phyloP scores from a whole-genome alignment of 2,329 filamentous ascomycete species.

The Colletotrichum australisinense region DNA sequence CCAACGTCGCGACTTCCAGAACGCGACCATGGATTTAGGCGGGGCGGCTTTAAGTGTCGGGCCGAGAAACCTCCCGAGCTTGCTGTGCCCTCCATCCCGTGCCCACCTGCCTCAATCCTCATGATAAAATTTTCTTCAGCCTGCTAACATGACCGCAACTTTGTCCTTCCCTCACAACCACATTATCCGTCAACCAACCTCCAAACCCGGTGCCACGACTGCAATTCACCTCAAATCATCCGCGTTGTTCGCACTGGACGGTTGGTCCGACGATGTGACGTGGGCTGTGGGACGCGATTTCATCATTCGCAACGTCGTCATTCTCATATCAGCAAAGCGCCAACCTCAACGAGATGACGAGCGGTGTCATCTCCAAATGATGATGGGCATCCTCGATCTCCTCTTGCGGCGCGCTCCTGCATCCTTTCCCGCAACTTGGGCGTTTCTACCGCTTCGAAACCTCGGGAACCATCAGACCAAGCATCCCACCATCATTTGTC shows the following conservation, averaged over 20 bases:
- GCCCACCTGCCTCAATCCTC: not conserved
- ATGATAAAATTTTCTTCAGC: slow-evolving; percentile 11
- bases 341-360: not conserved
- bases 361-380: slow-evolving; percentile 12
- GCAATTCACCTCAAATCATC: not conserved
- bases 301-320: not conserved
- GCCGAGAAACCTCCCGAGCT: slow-evolving; percentile 28
- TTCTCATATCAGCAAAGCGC: slow-evolving; percentile 6
- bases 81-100: slow-evolving; percentile 7
- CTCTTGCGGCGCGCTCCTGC: slow-evolving; percentile 1
- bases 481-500: not conserved
- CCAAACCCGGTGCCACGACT: not conserved
- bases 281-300: not conserved
- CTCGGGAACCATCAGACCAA: slow-evolving; percentile 7
- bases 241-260: not conserved
- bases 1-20: not conserved
- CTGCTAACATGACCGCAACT: rapidly evolving
- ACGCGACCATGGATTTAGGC: not conserved
- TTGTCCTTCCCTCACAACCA: not conserved
- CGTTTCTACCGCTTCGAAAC: not conserved
- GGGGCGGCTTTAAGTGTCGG: slow-evolving; percentile 2
- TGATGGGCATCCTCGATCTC: slow-evolving; percentile 18
- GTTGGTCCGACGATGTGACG: not conserved
- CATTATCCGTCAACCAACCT: not conserved
- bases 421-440: not conserved